phyloP scores from a whole-genome alignment of 2,329 filamentous ascomycete genomes.

The Setomelanomma holmii region DNA sequence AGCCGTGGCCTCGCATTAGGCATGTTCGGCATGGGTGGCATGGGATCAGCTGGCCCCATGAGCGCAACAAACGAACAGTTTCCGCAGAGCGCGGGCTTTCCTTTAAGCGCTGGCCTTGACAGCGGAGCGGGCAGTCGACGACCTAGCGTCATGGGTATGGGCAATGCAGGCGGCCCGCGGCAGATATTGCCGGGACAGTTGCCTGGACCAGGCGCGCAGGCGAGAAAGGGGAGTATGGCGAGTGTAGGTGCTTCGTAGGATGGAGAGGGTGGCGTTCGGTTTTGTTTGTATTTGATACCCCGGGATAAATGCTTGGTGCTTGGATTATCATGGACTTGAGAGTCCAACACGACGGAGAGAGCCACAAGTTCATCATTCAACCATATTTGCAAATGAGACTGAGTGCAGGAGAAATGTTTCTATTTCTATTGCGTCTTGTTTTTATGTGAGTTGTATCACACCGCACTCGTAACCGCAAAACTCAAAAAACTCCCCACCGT shows the following conservation, averaged over 20 bases:
- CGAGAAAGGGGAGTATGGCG: constrained; percentile 40
- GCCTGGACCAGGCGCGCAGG: constrained; percentile 40
- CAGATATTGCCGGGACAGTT: constrained; percentile 48
- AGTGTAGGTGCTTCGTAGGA: constrained; percentile 29
- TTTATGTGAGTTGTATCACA: no score
- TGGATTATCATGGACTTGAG: no score
- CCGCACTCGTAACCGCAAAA: constrained; percentile 58
- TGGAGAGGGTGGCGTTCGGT: background rate
- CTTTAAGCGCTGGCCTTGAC: constrained; percentile 42
- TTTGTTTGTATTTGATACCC: constrained; percentile 14
- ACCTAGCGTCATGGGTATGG: constrained; percentile 39
- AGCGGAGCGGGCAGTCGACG: constrained; percentile 32
- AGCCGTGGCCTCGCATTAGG: constrained; percentile 35
- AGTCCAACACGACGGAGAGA: no score
- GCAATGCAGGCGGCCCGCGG: constrained; percentile 32
- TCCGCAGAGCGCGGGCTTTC: constrained; percentile 36
- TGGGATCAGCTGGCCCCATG: constrained; percentile 29
- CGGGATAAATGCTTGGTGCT: no score
- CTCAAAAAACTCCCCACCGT: constrained; percentile 87
- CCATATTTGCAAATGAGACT: no score
- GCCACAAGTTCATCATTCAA: no score
- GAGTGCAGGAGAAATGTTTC: no score
- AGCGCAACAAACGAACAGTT: constrained; percentile 42
- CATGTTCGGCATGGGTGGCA: constrained; percentile 26
- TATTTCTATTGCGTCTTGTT: no score